phyloP scores from a whole-genome alignment of 441 rosid genomes.

The Bocquillonia castaneifolia region DNA sequence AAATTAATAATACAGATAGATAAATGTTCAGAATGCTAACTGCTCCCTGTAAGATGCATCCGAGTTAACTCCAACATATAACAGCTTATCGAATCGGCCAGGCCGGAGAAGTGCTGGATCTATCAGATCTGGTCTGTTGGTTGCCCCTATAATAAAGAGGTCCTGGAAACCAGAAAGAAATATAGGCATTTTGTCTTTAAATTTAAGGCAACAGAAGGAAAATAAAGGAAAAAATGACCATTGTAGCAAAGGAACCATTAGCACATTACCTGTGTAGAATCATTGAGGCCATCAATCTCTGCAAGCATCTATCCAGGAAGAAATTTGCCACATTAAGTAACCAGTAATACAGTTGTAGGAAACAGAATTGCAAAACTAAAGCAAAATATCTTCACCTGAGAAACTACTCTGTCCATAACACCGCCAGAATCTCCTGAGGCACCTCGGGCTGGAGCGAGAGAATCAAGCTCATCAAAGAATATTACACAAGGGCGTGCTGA shows the following conservation, averaged over 20 bases:
- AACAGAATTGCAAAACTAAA: constrained; percentile 8
- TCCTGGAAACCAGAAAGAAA: constrained; percentile 41
- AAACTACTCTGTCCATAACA: constrained; percentile 97
- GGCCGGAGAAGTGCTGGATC: constrained; percentile 94
- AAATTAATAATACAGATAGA: constrained; percentile 6
- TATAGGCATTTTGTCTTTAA: constrained; percentile 2
- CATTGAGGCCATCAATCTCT: constrained; percentile 91
- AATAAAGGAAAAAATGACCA: background rate
- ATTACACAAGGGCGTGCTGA: constrained; percentile 95
- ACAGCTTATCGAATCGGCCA: constrained; percentile 91
- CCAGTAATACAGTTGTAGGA: background rate
- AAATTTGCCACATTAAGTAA: constrained; percentile 19
- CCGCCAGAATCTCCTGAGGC: constrained; percentile 98
- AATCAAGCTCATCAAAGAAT: constrained; percentile 97
- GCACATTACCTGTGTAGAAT: constrained; percentile 58
- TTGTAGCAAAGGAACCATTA: background rate
- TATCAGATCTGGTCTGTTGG: constrained; percentile 95
- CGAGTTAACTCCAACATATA: constrained; percentile 87
- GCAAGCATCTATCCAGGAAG: constrained; percentile 70
- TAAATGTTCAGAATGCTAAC: constrained; percentile 35
- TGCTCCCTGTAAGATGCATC: constrained; percentile 84
- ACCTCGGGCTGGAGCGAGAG: constrained; percentile 98
- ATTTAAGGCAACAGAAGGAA: constrained; percentile 7
- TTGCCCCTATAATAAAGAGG: constrained; percentile 91
- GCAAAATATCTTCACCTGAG: constrained; percentile 58